Evolutionary conservation across 2,329 filamentous ascomycete species (phyloP), one percentile per base, ranked within the genome.

Genomic region (Cadophora sp.): DNA sequence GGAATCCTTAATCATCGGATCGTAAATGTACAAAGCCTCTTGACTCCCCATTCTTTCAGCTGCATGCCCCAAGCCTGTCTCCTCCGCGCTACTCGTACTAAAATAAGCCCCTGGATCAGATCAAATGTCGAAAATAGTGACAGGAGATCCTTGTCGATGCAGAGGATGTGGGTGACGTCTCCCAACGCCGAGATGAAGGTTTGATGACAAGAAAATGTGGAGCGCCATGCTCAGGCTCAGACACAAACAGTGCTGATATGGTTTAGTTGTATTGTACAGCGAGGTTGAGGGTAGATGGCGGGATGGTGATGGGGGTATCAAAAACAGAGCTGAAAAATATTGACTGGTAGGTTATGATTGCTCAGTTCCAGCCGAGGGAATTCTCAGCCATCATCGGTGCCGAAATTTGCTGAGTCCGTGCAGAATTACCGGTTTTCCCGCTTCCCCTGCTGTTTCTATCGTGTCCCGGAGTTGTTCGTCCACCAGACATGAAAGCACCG

Each of bases 331-430:
- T 22, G 58, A n/a, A 46, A 68, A 71, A 67, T 65, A 72, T 69
- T 63, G 66, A 69, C 62, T 68, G 59, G 64, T 67, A 65, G 50
- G 64, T 66, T 56, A 70, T 67, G 14, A 67, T 61, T 40, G 19
- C 76, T 87, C 83, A 92, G 79, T 91, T 92, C 91, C 91, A 93
- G 73, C 91, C 91, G 74, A 93, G 83, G 64, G 89, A 92, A 81
- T 93, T 93, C 80, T 92, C 90, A 14, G 90, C 88, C 89, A 91
- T 91, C 74, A 92, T 89, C 5, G 91, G 91, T 66, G 89, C 89
- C 66, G 88, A 91, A 76, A 93, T 92, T 79, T 89, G 87, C 76
- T 89, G 86, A 65, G 89, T 90, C 70, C 90, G 83, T 65, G 87
- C 85, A 72, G 77, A 79, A 68, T 77, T 79, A 24, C 77, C 77